phyloP scores from a whole-genome alignment of 768 basidiomycete genomes.

The Mycena filopes region DNA sequence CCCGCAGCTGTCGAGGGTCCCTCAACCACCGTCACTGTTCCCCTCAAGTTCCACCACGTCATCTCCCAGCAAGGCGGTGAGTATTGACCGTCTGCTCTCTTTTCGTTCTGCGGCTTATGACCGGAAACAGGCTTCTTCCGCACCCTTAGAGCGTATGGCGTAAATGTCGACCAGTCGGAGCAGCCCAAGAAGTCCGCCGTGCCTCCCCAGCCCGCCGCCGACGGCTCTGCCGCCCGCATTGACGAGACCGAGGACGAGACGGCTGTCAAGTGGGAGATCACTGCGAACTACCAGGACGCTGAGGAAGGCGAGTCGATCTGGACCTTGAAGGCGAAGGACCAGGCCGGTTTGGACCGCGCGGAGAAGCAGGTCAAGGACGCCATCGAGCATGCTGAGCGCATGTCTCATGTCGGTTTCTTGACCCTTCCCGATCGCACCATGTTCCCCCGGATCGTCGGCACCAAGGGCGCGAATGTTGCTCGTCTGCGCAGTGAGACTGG shows the following conservation, averaged over 20 bases:
- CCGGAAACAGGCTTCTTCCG: slow-evolving; percentile 73
- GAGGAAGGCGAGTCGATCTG: slow-evolving; percentile 89
- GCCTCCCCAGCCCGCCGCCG: slow-evolving; percentile 63
- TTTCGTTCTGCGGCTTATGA: not conserved
- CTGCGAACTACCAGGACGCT: slow-evolving; percentile 78
- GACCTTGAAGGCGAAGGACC: slow-evolving; percentile 85
- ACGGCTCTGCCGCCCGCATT: slow-evolving; percentile 76
- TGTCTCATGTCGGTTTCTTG: slow-evolving; percentile 86
- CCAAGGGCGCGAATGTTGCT: slow-evolving; percentile 90
- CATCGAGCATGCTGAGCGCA: slow-evolving; percentile 74
- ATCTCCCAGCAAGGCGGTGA: slow-evolving; percentile 84
- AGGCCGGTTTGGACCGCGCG: slow-evolving; percentile 81
- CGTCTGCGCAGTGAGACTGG: slow-evolving; percentile 90
- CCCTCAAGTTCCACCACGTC: slow-evolving; percentile 86
- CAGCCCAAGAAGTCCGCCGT: slow-evolving; percentile 70
- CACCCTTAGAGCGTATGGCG: slow-evolving; percentile 81
- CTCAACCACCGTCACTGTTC: slow-evolving; percentile 72
- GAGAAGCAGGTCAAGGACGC: slow-evolving; percentile 73
- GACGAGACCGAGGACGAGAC: slow-evolving; percentile 75
- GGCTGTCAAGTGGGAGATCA: slow-evolving; percentile 75
- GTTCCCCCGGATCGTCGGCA: slow-evolving; percentile 94
- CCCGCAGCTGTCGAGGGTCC: slow-evolving; percentile 62
- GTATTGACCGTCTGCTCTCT: not conserved
- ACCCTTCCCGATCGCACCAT: slow-evolving; percentile 83
- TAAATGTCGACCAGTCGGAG: slow-evolving; percentile 81